Evolutionary conservation across 108 stramenopile genomes (phyloP), one percentile per base, ranked within the genome.

Genomic region (Fragilaria crotonensis): DNA sequence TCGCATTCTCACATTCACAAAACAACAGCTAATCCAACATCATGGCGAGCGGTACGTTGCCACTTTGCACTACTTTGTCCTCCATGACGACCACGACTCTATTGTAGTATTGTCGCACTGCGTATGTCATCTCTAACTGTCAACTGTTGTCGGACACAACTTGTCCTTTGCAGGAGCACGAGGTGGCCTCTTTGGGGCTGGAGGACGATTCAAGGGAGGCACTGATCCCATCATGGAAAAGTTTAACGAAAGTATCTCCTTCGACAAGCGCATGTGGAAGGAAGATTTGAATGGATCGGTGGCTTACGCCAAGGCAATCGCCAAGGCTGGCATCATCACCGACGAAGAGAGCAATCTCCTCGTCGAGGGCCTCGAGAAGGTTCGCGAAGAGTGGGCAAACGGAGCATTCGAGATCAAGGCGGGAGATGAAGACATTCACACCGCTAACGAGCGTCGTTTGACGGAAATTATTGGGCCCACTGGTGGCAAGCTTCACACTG

Each of bases 201-300:
- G 98, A 45, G 98, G 98, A 4, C 77, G 97, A 4, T 99, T 99
- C 86, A 83, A 90, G 63, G 95, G 90, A 22, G 94, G 89, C 33
- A 94, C 93, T n/a, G 98, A 99, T 62, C 97, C 97, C 21, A 89
- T 97, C 75, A 97, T 99, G 96, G 98, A 99, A 65, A 96, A 98
- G 63, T 98, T 99, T 70, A 99, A 99, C 69, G 94, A 96, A 62
- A 86, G 83, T 51, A 79, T 99, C 36, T 55, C 54, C 25, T 97
- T 97, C 63, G 98, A 99, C 82, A 89, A 94, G 73, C 73, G 90
- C 70, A 96, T 98, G 95, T 96, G 96, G 95, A 63, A 75, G 2
- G 90, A 96, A 73, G 98, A 99, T 73, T 70, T 99, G 46, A 68
- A 77, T 49, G 98, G 98, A 25, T 94, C 92, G 54, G 77, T 92